Percentiles rank a stretch among this genome's conserved stretches.
Evolutionary conservation across 2,329 filamentous ascomycete species (phyloP).

Genomic region (Amauroascus verrucosus): DNA sequence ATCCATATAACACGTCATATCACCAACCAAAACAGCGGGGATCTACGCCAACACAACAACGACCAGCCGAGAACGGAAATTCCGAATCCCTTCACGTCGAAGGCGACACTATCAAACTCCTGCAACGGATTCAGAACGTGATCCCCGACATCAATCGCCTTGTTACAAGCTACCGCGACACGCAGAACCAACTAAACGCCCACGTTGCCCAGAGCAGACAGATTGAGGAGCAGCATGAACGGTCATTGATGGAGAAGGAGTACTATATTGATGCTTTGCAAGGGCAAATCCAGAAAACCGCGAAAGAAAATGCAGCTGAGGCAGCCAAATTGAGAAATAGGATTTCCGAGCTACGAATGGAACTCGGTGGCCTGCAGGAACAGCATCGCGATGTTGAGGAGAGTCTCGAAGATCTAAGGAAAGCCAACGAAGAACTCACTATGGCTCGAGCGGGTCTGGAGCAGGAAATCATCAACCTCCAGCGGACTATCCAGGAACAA

Average conservation of each 20-base stretch:
- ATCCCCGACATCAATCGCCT: slow-evolving; percentile 40
- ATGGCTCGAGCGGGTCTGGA: slow-evolving; percentile 38
- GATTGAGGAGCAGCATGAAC: slow-evolving; percentile 41
- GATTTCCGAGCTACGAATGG: slow-evolving; percentile 41
- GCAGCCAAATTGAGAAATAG: slow-evolving; percentile 33
- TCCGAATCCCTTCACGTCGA: slow-evolving; percentile 3
- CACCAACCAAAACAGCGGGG: slow-evolving; percentile 26
- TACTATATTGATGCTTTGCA: slow-evolving; percentile 44
- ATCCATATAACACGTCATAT: slow-evolving; percentile 22
- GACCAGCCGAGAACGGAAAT: slow-evolving; percentile 24
- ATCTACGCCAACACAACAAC: slow-evolving; percentile 20
- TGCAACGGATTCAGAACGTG: slow-evolving; percentile 37
- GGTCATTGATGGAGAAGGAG: slow-evolving; percentile 44
- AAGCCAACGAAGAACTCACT: slow-evolving; percentile 37
- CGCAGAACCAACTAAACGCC: slow-evolving; percentile 40
- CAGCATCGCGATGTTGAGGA: slow-evolving; percentile 44
- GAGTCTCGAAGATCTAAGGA: slow-evolving; percentile 36
- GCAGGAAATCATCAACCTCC: slow-evolving; percentile 29
- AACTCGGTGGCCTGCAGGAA: slow-evolving; percentile 44
- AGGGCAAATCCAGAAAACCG: slow-evolving; percentile 41
- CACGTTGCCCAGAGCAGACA: slow-evolving; percentile 43
- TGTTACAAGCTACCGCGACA: slow-evolving; percentile 40
- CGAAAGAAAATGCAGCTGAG: slow-evolving; percentile 43
- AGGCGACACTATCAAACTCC: slow-evolving; percentile 31
- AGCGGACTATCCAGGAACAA: slow-evolving; percentile 31